Percentiles rank a stretch among this genome's conserved stretches.
phyloP scores from a whole-genome alignment of 371 early-diverging fungal genomes.

The Mycotypha africana region DNA sequence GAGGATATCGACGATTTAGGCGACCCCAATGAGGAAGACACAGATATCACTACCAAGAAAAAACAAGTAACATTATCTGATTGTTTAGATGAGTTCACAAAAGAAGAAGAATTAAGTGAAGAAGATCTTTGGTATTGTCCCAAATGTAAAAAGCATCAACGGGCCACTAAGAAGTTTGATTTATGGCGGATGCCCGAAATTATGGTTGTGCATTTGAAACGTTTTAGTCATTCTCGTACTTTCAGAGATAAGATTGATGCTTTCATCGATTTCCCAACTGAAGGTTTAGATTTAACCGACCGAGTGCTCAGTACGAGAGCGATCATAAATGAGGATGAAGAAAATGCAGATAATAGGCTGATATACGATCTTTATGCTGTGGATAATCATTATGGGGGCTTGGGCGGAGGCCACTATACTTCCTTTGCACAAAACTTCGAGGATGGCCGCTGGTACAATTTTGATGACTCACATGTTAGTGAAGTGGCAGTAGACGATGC shows the following conservation, averaged over 20 bases:
- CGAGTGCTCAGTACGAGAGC: conserved; percentile 25
- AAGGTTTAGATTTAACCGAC: conserved; percentile 62
- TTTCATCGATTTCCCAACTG: conserved; percentile 75
- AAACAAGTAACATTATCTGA: conserved; percentile 56
- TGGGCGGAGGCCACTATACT: conserved; percentile 95
- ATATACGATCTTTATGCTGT: conserved; percentile 84
- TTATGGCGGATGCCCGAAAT: conserved; percentile 83
- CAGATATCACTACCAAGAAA: conserved; percentile 8
- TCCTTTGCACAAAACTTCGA: conserved; percentile 81
- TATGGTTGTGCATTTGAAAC: conserved; percentile 88
- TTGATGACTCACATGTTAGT: conserved; percentile 81
- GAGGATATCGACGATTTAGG: conserved; percentile 17
- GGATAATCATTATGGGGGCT: conserved; percentile 88
- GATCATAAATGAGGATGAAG: background rate
- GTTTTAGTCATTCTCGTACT: conserved; percentile 72
- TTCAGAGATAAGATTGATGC: conserved; percentile 85
- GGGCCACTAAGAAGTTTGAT: conserved; percentile 82
- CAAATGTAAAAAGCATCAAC: conserved; percentile 73
- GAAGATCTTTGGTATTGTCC: conserved; percentile 86
- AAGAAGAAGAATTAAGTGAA: conserved; percentile 77
- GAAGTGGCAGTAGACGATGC: conserved; percentile 48
- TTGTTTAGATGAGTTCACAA: conserved; percentile 77
- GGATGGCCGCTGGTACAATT: conserved; percentile 78
- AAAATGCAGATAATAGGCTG: conserved; percentile 27
- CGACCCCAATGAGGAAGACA: conserved; percentile 17